Evolutionary conservation across 805 yeast species (phyloP).

Genomic region (Komagataella pseudopastoris): DNA sequence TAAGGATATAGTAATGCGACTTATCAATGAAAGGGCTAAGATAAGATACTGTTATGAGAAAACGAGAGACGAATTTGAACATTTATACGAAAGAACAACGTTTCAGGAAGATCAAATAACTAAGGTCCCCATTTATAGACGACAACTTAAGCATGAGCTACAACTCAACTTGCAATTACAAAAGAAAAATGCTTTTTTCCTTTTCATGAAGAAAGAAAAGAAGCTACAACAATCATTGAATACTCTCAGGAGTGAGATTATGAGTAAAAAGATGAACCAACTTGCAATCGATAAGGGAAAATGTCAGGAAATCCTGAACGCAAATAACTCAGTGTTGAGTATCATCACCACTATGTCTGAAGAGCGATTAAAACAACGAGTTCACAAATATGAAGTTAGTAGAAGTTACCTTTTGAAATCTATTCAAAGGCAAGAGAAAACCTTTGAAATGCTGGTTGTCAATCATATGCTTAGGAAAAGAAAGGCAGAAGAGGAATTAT

Average conservation of each 20-base stretch:
- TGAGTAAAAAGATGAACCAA: not conserved
- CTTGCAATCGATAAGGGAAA: not conserved
- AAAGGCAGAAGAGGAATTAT: no score
- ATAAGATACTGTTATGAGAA: slow-evolving; percentile 11
- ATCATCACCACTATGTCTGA: not conserved
- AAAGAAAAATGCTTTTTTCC: not conserved
- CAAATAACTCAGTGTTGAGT: not conserved
- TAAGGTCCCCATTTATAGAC: not conserved
- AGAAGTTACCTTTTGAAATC: not conserved
- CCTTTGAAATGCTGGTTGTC: not conserved
- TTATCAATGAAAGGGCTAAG: slow-evolving; percentile 7
- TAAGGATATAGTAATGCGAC: not conserved
- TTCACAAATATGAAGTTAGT: not conserved
- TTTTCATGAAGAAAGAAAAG: not conserved
- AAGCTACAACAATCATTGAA: not conserved
- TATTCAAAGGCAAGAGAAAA: not conserved
- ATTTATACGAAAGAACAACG: slow-evolving; percentile 14
- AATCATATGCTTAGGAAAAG: not conserved
- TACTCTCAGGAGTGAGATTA: not conserved
- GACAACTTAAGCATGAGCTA: not conserved
- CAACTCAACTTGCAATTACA: not conserved
- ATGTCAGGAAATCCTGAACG: not conserved
- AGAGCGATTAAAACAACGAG: not conserved
- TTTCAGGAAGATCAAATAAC: not conserved
- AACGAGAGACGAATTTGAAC: slow-evolving; percentile 11